Conservation (phyloP, 2,329 filamentous ascomycete species). For the Colletotrichum trifolii region DNA sequence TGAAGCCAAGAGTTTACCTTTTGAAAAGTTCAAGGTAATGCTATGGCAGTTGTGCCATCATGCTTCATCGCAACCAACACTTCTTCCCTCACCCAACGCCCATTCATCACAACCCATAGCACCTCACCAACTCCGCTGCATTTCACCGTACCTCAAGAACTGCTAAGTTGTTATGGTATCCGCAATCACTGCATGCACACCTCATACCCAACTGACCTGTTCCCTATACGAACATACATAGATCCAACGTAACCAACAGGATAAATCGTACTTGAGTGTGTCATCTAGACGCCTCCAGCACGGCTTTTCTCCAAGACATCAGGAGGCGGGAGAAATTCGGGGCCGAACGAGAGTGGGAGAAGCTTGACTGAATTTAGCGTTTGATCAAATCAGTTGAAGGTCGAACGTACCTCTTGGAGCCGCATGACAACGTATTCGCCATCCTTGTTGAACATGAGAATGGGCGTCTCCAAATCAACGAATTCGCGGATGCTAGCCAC, state of each 20-base stretch:
- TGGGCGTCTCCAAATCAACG: slow-evolving; percentile 73
- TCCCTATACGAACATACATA: background rate
- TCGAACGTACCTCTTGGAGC: slow-evolving; percentile 69
- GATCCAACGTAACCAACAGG: background rate
- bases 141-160: background rate
- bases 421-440: slow-evolving; percentile 77
- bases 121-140: background rate
- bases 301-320: slow-evolving; percentile 37
- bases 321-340: slow-evolving; percentile 64
- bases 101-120: background rate
- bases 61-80: too few relatives aligned
- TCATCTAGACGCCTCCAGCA: background rate
- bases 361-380: slow-evolving; percentile 57
- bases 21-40: background rate
- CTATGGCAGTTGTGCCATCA: too few relatives aligned
- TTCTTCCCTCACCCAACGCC: too few relatives aligned
- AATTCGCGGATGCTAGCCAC: slow-evolving; percentile 79
- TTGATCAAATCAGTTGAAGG: background rate
- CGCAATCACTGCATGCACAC: too few relatives aligned
- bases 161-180: too few relatives aligned
- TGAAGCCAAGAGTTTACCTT: too few relatives aligned
- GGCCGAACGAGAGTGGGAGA: slow-evolving; percentile 76
- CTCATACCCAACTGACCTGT: too few relatives aligned
- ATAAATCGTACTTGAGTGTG: background rate
- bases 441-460: slow-evolving; percentile 93